These are phyloP conservation scores for Boletus vinaceobasis DNA, from an alignment of 768 basidiomycete species.

Conservation along the genomic window DNA sequence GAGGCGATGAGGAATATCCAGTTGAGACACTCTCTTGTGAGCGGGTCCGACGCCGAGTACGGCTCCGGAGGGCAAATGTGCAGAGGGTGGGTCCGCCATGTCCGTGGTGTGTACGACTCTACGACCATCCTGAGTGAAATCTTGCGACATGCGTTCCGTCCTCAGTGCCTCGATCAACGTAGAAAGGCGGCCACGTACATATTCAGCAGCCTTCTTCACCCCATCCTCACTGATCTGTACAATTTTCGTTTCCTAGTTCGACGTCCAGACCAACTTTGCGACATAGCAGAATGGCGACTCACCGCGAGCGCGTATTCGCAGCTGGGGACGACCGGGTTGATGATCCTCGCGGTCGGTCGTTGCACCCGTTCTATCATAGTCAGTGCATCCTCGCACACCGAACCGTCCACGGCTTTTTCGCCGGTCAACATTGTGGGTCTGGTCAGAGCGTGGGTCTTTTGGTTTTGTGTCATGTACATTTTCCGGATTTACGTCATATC, in stretches of 20 bases:
- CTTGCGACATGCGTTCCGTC: slow-evolving; percentile 34
- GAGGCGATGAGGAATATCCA: slow-evolving; percentile 90
- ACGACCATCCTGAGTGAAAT: slow-evolving; percentile 54
- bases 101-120: slow-evolving; percentile 73
- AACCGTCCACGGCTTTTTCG: slow-evolving; percentile 5
- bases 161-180: slow-evolving; percentile 5
- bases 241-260: slow-evolving; percentile 51
- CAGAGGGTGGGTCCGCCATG: slow-evolving; percentile 67
- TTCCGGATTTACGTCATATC: slow-evolving; percentile 5
- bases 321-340: slow-evolving; percentile 59
- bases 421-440: slow-evolving; percentile 16
- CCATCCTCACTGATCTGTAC: slow-evolving; percentile 59
- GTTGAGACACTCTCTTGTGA: slow-evolving; percentile 59
- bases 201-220: slow-evolving; percentile 62
- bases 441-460: background rate
- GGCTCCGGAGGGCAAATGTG: slow-evolving; percentile 73
- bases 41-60: slow-evolving; percentile 48
- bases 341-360: slow-evolving; percentile 5
- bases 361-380: background rate
- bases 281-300: slow-evolving; percentile 9
- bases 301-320: slow-evolving; percentile 60
- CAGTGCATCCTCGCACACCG: background rate
- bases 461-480: background rate
- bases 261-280: background rate
- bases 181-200: slow-evolving; percentile 39